Evolutionary conservation across 495 filamentous ascomycete genomes (phyloP).

Genomic region (Tirmania nivea): DNA sequence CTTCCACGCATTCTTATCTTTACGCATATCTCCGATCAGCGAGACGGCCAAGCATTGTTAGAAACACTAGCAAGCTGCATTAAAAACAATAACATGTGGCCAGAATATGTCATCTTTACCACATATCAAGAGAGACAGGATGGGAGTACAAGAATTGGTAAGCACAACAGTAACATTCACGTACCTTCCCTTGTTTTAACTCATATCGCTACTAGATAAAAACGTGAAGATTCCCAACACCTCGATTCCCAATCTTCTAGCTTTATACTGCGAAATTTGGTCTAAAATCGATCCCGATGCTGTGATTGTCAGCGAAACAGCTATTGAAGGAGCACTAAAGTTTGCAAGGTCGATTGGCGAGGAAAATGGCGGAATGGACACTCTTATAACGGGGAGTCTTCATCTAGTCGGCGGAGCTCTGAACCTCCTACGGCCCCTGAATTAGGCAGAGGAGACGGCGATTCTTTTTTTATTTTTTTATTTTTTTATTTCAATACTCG

Average conservation of each 20-base stretch:
- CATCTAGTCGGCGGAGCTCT: constrained; percentile 40
- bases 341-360: constrained; percentile 12
- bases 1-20: no score
- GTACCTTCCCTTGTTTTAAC: no score
- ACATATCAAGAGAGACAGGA: constrained; percentile 6
- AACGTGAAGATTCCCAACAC: constrained; percentile 11
- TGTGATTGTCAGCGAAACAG: constrained; percentile 10
- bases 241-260: constrained; percentile 15
- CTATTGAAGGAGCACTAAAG: background rate
- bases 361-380: constrained; percentile 19
- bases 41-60: no score
- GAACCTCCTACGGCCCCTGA: constrained; percentile 11
- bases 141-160: background rate
- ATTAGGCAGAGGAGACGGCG: no score
- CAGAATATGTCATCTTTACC: constrained; percentile 16
- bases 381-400: constrained; percentile 40
- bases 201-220: constrained; percentile 10
- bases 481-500: no score
- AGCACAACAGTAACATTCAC: background rate
- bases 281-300: constrained; percentile 12
- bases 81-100: background rate
- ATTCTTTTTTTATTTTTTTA: no score
- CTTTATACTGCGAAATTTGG: constrained; percentile 17
- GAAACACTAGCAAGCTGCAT: no score
- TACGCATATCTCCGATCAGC: no score